Percentiles rank a stretch among this genome's conserved stretches.
Evolutionary conservation across 345 rosid species (phyloP).

Genomic region (Eucalyptus fibrosa): DNA sequence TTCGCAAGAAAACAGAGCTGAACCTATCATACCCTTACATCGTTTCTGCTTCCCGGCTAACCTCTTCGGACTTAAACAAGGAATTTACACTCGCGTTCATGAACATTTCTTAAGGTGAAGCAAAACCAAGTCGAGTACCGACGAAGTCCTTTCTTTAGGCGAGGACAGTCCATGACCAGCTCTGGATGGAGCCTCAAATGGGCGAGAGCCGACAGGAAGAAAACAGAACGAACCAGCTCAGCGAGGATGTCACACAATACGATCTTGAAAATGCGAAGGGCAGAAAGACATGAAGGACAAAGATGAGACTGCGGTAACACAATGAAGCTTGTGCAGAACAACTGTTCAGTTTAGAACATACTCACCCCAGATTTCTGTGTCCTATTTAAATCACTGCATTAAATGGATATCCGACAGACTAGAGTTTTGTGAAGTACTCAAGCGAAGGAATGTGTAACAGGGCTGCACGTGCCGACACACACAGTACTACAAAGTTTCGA

Average conservation of each 20-base stretch:
- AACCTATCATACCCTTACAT: background rate
- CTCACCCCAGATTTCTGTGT: background rate
- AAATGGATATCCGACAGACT: background rate
- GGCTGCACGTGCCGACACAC: background rate
- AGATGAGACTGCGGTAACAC: background rate
- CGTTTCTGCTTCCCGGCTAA: background rate
- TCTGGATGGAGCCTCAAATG: background rate
- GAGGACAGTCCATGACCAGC: background rate
- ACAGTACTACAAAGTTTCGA: background rate
- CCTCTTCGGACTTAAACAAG: background rate
- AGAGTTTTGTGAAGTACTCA: background rate
- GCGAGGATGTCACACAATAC: background rate
- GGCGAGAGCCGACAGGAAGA: background rate
- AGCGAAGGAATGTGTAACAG: background rate
- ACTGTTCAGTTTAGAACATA: background rate
- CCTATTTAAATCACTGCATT: background rate
- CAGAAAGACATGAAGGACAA: background rate
- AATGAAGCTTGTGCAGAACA: background rate
- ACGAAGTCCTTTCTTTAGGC: background rate
- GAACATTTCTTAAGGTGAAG: background rate
- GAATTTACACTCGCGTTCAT: background rate
- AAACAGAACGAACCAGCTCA: background rate
- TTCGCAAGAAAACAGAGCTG: background rate
- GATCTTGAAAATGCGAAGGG: background rate
- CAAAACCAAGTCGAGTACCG: background rate